phyloP scores from a whole-genome alignment of 108 stramenopile genomes.

The Skeletonema menzelii region DNA sequence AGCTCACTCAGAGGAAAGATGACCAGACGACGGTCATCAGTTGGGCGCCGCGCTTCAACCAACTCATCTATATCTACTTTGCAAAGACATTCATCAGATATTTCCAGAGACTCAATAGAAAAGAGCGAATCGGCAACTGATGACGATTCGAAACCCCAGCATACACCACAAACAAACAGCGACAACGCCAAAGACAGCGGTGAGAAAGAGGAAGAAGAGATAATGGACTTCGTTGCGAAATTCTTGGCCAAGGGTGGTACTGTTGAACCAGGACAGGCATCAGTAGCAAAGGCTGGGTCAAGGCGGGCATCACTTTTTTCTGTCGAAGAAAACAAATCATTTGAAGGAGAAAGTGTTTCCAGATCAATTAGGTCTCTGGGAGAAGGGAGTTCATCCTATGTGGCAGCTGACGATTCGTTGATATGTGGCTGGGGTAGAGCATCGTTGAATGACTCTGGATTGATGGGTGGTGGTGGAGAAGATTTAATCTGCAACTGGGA shows the following conservation, averaged over 20 bases:
- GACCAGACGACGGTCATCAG: neutral
- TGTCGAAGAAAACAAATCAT: neutral
- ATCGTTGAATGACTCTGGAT: neutral
- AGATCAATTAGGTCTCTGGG: neutral
- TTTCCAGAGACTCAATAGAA: neutral
- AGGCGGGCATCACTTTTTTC: neutral
- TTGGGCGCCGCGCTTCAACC: neutral
- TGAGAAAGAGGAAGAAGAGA: neutral
- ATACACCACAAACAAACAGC: neutral
- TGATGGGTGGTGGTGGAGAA: neutral
- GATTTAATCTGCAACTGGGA: slow-evolving; percentile 6
- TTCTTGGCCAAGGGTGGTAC: neutral
- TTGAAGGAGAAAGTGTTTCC: neutral
- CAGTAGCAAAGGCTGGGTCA: neutral
- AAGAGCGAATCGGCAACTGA: neutral
- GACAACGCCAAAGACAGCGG: neutral
- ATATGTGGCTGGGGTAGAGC: slow-evolving; percentile 6
- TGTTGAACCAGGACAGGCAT: neutral
- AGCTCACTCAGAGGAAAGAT: neutral
- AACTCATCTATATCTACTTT: neutral
- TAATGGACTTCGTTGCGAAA: neutral
- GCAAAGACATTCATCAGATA: neutral
- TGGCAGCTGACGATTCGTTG: neutral
- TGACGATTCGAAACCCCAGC: neutral
- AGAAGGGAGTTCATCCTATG: neutral